Evolutionary conservation across 257 asterid species (phyloP), one percentile per base, ranked within the genome.

Genomic region (Salvia miltiorrhiza): DNA sequence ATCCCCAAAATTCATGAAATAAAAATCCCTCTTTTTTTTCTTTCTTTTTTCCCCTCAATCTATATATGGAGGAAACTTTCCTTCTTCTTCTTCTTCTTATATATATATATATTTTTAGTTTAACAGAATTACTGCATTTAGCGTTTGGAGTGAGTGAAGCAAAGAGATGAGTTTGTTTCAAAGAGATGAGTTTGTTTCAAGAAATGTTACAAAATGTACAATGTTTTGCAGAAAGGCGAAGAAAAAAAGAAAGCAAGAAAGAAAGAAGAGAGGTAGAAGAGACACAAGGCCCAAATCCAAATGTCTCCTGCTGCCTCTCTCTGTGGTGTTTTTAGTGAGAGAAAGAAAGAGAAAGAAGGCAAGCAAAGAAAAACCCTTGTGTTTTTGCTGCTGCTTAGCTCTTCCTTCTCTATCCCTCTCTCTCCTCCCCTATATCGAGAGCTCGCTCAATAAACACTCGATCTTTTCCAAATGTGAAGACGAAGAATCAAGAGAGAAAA

Each of bases 1-100:
- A 56, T 85, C 97, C 79, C 92, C 96, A 88, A 93, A 88, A 90
- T 91, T 90, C 97, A 93, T 93, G 82, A 85, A 86, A 86, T 20
- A 6, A 8, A 35, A 53, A 54, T 61, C 40, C 76, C 56, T 32
- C 6, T 64, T 43, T 55, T 49, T 17, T 24, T 20, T 56, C 1
- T 12, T 19, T 28, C 5, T n/a, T 5, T 24, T 16, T 59, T 49
- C 71, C 24, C 11, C 60, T 19, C 60, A 30, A 4, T 49, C 60
- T 23, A 60, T 10, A 40, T 7, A 33, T 52, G 33, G n/a, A 65
- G 12, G 53, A n/a, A n/a, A 37, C 24, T 48, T 66, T 16, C 47
- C 65, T 44, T 53, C 53, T n/a, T 7, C 3, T 4, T 1, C 48
- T 49, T 49, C 3, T n/a, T n/a, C n/a, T n/a, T n/a, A n/a, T n/a